These are phyloP conservation scores for Huntiella moniliformis DNA, from an alignment of 2,329 filamentous ascomycete species.

Conservation along the genomic window DNA sequence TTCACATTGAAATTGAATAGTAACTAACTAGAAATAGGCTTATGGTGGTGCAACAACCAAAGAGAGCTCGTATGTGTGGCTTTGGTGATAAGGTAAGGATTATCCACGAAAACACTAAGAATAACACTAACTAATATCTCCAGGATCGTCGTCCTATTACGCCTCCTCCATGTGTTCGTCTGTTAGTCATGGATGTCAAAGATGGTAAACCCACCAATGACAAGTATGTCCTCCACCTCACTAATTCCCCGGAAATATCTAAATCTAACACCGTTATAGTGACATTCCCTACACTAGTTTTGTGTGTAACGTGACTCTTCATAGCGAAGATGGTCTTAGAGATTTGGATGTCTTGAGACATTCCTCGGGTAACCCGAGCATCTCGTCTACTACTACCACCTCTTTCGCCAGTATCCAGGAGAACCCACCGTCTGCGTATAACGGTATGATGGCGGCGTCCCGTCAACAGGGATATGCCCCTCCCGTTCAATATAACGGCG, in stretches of 20 bases:
- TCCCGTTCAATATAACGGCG: slow-evolving; percentile 13
- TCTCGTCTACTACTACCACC: slow-evolving; percentile 56
- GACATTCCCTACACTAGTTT: slow-evolving; percentile 36
- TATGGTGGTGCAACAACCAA: slow-evolving; percentile 73
- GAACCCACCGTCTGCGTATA: slow-evolving; percentile 16
- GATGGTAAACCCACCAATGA: slow-evolving; percentile 37
- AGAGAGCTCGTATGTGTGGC: slow-evolving; percentile 91
- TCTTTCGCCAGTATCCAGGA: slow-evolving; percentile 15
- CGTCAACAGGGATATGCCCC: slow-evolving; percentile 17
- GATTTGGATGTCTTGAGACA: slow-evolving; percentile 50
- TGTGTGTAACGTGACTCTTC: slow-evolving; percentile 48
- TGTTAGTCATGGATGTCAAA: slow-evolving; percentile 55
- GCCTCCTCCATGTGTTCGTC: slow-evolving; percentile 74
- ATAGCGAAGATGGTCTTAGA: slow-evolving; percentile 44
- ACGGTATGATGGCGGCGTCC: slow-evolving; percentile 22
- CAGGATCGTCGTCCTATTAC: slow-evolving; percentile 91
- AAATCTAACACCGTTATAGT: slow-evolving; percentile 21
- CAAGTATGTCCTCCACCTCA: slow-evolving; percentile 7
- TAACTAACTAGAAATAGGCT: slow-evolving; percentile 28
- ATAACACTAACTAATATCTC: not conserved
- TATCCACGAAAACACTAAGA: not conserved
- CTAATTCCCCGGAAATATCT: not conserved
- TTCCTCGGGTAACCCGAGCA: slow-evolving; percentile 51
- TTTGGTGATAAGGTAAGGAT: slow-evolving; percentile 80
- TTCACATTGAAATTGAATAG: not conserved